phyloP scores from a whole-genome alignment of 495 filamentous ascomycete genomes.

The Penicillium fimorum region DNA sequence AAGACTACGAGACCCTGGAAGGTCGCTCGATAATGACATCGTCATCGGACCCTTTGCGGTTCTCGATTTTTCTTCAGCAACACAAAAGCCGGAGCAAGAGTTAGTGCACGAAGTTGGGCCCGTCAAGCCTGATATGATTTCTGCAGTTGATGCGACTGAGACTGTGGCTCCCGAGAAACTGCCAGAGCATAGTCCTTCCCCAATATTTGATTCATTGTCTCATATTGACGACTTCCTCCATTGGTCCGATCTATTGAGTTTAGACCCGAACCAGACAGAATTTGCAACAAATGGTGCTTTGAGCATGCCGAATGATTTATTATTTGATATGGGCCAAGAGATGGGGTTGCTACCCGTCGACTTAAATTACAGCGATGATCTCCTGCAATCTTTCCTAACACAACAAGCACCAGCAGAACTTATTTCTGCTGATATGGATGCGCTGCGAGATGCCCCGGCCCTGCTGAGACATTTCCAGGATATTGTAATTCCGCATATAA shows the following conservation, averaged over 20 bases:
- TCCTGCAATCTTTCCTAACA: slow-evolving; percentile 7
- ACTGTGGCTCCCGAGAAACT: slow-evolving; percentile 11
- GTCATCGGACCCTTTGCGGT: slow-evolving; percentile 36
- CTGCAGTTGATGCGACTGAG: background rate
- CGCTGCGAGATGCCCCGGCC: slow-evolving; percentile 27
- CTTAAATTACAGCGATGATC: slow-evolving; percentile 5
- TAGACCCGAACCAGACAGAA: slow-evolving; percentile 27
- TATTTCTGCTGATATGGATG: slow-evolving; percentile 10
- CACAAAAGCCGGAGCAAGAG: background rate
- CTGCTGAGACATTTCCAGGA: slow-evolving; percentile 37
- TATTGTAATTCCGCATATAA: slow-evolving; percentile 32
- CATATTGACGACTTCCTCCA: slow-evolving; percentile 37
- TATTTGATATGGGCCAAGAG: slow-evolving; percentile 16
- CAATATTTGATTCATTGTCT: slow-evolving; percentile 28
- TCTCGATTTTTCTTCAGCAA: slow-evolving; percentile 22
- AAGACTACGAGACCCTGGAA: slow-evolving; percentile 25
- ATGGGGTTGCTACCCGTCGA: slow-evolving; percentile 4
- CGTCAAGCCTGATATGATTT: background rate
- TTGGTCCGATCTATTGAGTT: slow-evolving; percentile 35
- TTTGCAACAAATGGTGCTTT: slow-evolving; percentile 16
- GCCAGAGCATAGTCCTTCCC: slow-evolving; percentile 14
- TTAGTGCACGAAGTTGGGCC: background rate
- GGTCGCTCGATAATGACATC: slow-evolving; percentile 22
- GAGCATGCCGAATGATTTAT: slow-evolving; percentile 21
- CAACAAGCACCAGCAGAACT: slow-evolving; percentile 16